Conservation (phyloP, 2,329 filamentous ascomycete genomes). For the Macroventuria anomochaeta region DNA sequence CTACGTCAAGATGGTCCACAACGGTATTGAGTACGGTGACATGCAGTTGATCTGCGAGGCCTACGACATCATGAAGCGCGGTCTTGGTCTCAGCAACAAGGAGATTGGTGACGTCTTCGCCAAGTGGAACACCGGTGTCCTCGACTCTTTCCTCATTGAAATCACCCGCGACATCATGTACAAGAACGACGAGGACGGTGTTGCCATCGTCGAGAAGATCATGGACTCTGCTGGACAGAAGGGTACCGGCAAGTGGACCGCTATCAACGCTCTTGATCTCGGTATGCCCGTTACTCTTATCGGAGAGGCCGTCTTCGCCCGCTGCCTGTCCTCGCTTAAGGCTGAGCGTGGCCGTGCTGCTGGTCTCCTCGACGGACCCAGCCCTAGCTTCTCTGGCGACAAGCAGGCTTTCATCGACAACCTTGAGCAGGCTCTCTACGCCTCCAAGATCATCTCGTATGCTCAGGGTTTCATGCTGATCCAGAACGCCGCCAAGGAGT, state of each 20-base stretch:
- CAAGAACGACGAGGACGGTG: constrained; percentile 94
- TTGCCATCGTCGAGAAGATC: constrained; percentile 95
- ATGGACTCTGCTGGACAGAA: constrained; percentile 98
- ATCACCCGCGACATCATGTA: constrained; percentile 99
- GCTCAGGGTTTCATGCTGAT: constrained; percentile 99
- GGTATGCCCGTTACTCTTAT: constrained; percentile 99
- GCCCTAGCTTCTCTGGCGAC: constrained; percentile 83
- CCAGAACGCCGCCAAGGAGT: constrained; percentile 96
- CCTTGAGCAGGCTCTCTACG: constrained; percentile 98
- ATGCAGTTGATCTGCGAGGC: constrained; percentile 99
- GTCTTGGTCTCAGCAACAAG: constrained; percentile 84
- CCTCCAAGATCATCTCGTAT: constrained; percentile 99
- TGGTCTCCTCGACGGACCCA: constrained; percentile 77
- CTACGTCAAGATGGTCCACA: constrained; percentile 99
- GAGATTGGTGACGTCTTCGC: constrained; percentile 95
- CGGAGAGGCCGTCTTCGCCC: constrained; percentile 93
- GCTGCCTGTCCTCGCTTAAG: constrained; percentile 95
- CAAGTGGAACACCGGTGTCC: constrained; percentile 98
- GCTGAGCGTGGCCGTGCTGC: constrained; percentile 85
- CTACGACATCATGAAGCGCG: constrained; percentile 99
- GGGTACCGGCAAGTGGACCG: constrained; percentile 99
- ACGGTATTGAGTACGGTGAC: constrained; percentile 99
- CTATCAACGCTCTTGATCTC: constrained; percentile 97
- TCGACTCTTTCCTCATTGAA: constrained; percentile 97
- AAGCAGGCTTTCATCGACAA: constrained; percentile 93